Evolutionary conservation across 176 grass and related monocot genomes (phyloP).

Genomic region (Phoenix dactylifera): DNA sequence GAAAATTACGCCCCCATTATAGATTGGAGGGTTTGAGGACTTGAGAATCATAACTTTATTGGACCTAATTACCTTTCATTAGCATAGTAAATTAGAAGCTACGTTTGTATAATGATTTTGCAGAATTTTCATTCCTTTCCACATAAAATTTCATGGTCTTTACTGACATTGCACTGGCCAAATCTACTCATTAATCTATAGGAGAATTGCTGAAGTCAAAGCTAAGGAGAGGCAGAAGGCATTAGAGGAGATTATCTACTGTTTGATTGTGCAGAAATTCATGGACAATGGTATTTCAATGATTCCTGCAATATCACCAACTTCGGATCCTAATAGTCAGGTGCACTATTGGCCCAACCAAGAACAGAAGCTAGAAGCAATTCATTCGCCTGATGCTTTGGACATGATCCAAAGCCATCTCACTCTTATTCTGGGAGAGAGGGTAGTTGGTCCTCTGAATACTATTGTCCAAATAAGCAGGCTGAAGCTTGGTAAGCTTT

Average conservation of each 20-base stretch:
- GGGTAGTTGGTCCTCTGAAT: conserved; percentile 43
- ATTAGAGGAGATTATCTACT: conserved; percentile 92
- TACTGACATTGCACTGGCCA: not conserved
- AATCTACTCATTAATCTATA: conserved; percentile 33
- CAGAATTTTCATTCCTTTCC: not conserved
- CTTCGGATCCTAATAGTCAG: conserved; percentile 31
- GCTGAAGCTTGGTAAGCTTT: conserved; percentile 92
- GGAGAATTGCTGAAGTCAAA: conserved; percentile 98
- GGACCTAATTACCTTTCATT: too few species aligned
- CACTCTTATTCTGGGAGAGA: conserved; percentile 78
- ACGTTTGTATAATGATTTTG: not conserved
- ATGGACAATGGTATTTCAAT: conserved; percentile 69
- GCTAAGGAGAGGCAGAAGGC: conserved; percentile 73
- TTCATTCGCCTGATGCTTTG: conserved; percentile 72
- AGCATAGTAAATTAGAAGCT: too few species aligned
- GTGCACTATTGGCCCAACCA: conserved; percentile 58
- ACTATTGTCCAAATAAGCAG: conserved; percentile 82
- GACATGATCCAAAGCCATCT: conserved; percentile 94
- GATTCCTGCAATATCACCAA: conserved; percentile 52
- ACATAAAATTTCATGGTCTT: not conserved
- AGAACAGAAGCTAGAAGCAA: conserved; percentile 57
- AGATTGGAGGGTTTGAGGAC: too few species aligned
- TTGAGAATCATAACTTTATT: too few species aligned
- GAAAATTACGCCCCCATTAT: too few species aligned
- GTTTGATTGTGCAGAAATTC: conserved; percentile 77